Conservation (phyloP, 352 stramenopile species). For the Pythium guiyangense region DNA sequence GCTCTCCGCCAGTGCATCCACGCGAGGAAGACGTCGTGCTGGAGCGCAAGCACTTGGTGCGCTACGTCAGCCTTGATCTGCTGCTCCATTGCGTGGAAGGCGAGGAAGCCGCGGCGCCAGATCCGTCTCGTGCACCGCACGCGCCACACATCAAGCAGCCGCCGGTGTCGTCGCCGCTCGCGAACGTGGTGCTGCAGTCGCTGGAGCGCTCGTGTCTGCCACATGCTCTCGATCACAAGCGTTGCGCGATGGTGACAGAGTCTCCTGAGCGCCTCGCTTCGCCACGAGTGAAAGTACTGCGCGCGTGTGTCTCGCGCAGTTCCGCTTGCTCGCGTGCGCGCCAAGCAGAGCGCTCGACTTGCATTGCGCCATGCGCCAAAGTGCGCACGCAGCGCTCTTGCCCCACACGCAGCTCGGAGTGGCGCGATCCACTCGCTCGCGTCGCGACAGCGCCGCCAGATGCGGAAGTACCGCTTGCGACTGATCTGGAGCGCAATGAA, state of each 20-base stretch:
- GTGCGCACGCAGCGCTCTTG: constrained; percentile 2
- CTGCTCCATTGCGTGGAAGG: constrained; percentile 6
- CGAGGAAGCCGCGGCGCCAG: constrained; percentile 8
- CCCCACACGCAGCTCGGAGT: not conserved
- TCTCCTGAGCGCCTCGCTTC: not conserved
- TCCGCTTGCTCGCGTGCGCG: not conserved
- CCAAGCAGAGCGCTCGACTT: constrained; percentile 16
- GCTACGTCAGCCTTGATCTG: not conserved
- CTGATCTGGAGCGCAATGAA: constrained; percentile 2
- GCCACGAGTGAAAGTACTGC: constrained; percentile 6
- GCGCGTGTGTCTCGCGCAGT: not conserved
- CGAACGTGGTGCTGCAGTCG: not conserved
- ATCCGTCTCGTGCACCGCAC: not conserved
- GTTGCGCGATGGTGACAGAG: not conserved
- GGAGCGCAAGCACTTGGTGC: not conserved
- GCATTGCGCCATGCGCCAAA: constrained; percentile 19
- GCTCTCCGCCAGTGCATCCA: not conserved
- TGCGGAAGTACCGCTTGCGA: constrained; percentile 10
- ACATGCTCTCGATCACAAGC: not conserved
- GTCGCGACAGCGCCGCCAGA: constrained; percentile 6
- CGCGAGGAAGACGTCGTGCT: not conserved
- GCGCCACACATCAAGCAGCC: not conserved
- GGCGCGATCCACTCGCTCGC: constrained; percentile 1
- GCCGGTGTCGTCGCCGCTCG: not conserved
- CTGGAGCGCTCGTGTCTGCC: not conserved